A percentile compares a stretch with the other conserved stretches of the same genome.
phyloP scores from a whole-genome alignment of 352 stramenopile species.

The Thalassiosira hispida region DNA sequence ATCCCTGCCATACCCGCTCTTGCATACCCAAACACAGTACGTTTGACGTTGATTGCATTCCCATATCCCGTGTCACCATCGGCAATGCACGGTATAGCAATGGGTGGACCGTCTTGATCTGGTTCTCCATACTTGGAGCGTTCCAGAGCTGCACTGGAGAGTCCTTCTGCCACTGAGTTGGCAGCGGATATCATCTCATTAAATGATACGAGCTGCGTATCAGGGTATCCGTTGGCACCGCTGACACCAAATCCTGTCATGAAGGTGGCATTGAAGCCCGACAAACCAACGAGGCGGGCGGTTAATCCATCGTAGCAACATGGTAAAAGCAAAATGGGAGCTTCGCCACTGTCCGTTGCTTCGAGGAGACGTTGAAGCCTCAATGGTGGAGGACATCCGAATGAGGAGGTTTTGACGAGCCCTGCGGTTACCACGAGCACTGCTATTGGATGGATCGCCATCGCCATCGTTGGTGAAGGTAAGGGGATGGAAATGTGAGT shows the following conservation, averaged over 20 bases:
- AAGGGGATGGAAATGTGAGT: too few species aligned
- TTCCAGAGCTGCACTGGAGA: conserved; percentile 73
- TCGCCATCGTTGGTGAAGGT: background rate
- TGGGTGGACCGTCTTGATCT: conserved; percentile 31
- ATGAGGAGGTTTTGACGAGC: conserved; percentile 23
- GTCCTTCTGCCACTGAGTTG: conserved; percentile 70
- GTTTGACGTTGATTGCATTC: conserved; percentile 93
- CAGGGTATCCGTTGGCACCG: conserved; percentile 88
- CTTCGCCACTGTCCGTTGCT: conserved; percentile 45
- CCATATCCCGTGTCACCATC: conserved; percentile 88
- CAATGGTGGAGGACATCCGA: conserved; percentile 63
- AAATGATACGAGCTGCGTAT: conserved; percentile 88
- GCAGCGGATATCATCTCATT: conserved; percentile 76
- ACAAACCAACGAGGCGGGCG: conserved; percentile 88
- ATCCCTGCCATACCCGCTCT: conserved; percentile 91
- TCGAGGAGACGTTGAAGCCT: conserved; percentile 65
- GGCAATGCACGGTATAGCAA: conserved; percentile 80
- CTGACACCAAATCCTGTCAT: conserved; percentile 93
- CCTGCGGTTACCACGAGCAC: background rate
- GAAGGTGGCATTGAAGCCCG: conserved; percentile 90
- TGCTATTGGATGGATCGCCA: background rate
- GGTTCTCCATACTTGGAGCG: conserved; percentile 45
- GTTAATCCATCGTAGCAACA: conserved; percentile 92
- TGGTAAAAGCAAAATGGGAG: conserved; percentile 82
- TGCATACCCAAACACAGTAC: conserved; percentile 90